phyloP scores from a whole-genome alignment of 208 protist genomes.

The Strigomonas galati region DNA sequence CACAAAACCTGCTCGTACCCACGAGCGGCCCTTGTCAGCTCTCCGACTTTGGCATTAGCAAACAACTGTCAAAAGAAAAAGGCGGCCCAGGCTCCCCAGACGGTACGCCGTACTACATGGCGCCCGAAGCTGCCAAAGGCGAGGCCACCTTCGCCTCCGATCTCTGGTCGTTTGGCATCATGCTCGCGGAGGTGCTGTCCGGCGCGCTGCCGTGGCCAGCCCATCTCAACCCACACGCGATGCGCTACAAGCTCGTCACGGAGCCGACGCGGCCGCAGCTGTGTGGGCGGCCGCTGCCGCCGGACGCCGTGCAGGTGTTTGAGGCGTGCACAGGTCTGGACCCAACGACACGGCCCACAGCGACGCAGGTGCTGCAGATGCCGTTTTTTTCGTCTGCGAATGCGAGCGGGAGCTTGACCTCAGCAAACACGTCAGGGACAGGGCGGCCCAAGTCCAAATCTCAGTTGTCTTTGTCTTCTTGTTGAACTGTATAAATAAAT shows the following conservation, averaged over 20 bases:
- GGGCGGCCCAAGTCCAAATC: background rate
- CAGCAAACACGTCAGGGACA: background rate
- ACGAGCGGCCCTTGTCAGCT: slow-evolving; percentile 74
- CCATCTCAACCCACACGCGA: slow-evolving; percentile 27
- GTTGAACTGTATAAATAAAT: background rate
- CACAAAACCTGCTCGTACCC: slow-evolving; percentile 73
- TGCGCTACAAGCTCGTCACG: slow-evolving; percentile 40
- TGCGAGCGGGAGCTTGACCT: background rate
- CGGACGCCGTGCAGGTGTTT: slow-evolving; percentile 42
- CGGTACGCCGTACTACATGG: slow-evolving; percentile 74
- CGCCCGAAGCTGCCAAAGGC: slow-evolving; percentile 55
- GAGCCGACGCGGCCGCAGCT: slow-evolving; percentile 32
- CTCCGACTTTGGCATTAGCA: slow-evolving; percentile 78
- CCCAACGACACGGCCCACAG: slow-evolving; percentile 35
- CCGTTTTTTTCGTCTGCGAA: slow-evolving; percentile 31
- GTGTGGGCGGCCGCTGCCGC: slow-evolving; percentile 18
- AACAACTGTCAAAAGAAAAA: slow-evolving; percentile 33
- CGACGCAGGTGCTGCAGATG: slow-evolving; percentile 41
- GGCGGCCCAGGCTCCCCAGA: slow-evolving; percentile 20
- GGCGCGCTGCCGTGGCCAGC: slow-evolving; percentile 45
- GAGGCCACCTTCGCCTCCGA: slow-evolving; percentile 40
- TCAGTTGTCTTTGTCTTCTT: background rate
- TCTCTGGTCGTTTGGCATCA: slow-evolving; percentile 85
- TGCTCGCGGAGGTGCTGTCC: slow-evolving; percentile 64
- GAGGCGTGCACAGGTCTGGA: slow-evolving; percentile 36